Percentiles rank a stretch among this genome's conserved stretches.
Evolutionary conservation across 257 asterid species (phyloP).

Genomic region (Nicotiana benthamiana): DNA sequence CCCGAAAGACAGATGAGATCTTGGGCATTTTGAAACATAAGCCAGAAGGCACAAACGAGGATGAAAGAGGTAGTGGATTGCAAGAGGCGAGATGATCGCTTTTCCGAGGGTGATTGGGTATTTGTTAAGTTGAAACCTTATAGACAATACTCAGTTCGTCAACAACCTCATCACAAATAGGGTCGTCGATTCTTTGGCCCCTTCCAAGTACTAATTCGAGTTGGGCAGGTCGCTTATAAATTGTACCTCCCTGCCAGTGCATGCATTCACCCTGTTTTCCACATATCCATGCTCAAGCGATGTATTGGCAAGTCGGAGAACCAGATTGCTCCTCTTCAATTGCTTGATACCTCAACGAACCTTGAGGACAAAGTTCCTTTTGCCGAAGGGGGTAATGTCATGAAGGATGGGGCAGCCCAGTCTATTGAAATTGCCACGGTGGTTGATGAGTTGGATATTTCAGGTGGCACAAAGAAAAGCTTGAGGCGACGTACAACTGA

Average conservation of each 20-base stretch:
- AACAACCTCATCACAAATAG: background rate
- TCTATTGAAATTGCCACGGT: background rate
- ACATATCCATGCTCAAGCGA: background rate
- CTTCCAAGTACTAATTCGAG: background rate
- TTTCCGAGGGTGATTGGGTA: background rate
- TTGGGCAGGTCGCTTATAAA: background rate
- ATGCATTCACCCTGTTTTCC: background rate
- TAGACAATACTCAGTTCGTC: background rate
- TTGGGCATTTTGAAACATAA: background rate
- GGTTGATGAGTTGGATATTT: background rate
- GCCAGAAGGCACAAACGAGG: background rate
- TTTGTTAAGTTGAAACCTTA: slow-evolving; percentile 2
- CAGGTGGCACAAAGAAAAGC: background rate
- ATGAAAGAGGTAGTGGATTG: background rate
- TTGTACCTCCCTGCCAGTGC: background rate
- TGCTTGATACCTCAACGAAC: too few species aligned
- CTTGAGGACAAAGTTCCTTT: too few species aligned
- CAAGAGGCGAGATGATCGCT: background rate
- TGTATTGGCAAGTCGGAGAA: too few species aligned
- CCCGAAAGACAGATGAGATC: background rate
- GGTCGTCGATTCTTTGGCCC: background rate
- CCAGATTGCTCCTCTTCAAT: too few species aligned
- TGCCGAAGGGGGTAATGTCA: too few species aligned
- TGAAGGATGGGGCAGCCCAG: background rate
- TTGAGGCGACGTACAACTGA: background rate